A percentile compares a stretch with the other conserved stretches of the same genome.
Conservation (phyloP, 2,329 filamentous ascomycete genomes). For the Xylariaceae sp. region DNA sequence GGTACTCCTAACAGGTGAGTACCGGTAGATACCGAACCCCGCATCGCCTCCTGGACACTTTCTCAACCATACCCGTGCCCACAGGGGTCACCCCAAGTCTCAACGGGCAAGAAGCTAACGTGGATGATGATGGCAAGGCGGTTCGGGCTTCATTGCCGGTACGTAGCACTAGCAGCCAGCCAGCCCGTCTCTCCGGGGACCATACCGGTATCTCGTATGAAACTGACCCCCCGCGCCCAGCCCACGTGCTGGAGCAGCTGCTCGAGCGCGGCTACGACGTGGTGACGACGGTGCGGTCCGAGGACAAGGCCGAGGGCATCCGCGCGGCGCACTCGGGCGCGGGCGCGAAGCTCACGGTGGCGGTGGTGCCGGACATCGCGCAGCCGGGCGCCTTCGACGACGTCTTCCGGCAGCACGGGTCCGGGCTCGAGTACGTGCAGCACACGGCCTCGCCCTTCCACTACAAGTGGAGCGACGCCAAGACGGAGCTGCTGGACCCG, state of each 20-base stretch:
- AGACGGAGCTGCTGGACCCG: constrained; percentile 49
- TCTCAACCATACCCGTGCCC: not conserved
- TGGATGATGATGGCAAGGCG: no score
- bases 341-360: constrained; percentile 37
- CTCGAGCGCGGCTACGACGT: constrained; percentile 43
- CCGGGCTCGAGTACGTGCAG: constrained; percentile 47
- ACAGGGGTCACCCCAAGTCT: constrained; percentile 1
- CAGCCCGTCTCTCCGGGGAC: no score
- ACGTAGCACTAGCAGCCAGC: constrained; percentile 9
- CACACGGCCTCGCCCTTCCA: constrained; percentile 57
- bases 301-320: constrained; percentile 46
- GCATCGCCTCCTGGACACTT: no score
- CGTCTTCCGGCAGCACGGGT: constrained; percentile 37
- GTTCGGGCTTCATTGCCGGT: constrained; percentile 47
- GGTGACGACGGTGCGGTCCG: constrained; percentile 48
- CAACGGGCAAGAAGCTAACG: constrained; percentile 2
- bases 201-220: no score
- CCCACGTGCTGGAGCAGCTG: constrained; percentile 48
- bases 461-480: constrained; percentile 42
- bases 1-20: constrained; percentile 38
- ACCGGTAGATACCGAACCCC: not conserved
- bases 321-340: constrained; percentile 39
- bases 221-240: no score
- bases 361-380: constrained; percentile 72
- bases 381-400: constrained; percentile 65